Evolutionary conservation across 345 rosid species (phyloP).

Genomic region (Eucalyptus brandiana): DNA sequence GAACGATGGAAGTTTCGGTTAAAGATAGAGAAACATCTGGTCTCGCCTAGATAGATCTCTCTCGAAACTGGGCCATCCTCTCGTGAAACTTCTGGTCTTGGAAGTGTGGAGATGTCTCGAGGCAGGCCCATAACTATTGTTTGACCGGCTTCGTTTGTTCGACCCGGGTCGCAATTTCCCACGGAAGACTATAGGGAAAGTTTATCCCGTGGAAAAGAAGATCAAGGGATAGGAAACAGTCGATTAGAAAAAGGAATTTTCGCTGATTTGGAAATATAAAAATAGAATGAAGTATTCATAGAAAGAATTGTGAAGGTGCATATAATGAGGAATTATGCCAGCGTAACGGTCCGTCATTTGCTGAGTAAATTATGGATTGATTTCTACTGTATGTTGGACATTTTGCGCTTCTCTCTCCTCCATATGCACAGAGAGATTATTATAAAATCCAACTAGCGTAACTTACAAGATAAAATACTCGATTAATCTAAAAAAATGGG

Average conservation of each 20-base stretch:
- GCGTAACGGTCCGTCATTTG: not conserved
- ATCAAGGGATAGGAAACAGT: no score
- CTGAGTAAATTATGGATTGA: not conserved
- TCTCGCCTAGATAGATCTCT: not conserved
- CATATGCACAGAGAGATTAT: no score
- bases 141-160: not conserved
- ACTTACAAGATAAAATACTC: no score
- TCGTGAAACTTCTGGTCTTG: not conserved
- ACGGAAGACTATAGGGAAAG: not conserved
- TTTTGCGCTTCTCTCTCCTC: not conserved
- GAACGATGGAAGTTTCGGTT: not conserved
- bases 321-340: not conserved
- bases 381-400: not conserved
- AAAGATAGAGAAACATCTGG: not conserved
- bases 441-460: no score
- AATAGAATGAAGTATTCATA: not conserved
- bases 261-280: not conserved
- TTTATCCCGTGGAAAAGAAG: not conserved
- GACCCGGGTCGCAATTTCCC: no score
- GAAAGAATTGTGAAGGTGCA: not conserved
- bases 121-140: not conserved
- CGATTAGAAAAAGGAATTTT: not conserved
- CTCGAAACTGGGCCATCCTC: not conserved
- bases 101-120: not conserved
- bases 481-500: no score